Percentiles rank a stretch among this genome's conserved stretches.
Evolutionary conservation across 169 alveolate genomes (phyloP).

Genomic region (Theileria annulata): DNA sequence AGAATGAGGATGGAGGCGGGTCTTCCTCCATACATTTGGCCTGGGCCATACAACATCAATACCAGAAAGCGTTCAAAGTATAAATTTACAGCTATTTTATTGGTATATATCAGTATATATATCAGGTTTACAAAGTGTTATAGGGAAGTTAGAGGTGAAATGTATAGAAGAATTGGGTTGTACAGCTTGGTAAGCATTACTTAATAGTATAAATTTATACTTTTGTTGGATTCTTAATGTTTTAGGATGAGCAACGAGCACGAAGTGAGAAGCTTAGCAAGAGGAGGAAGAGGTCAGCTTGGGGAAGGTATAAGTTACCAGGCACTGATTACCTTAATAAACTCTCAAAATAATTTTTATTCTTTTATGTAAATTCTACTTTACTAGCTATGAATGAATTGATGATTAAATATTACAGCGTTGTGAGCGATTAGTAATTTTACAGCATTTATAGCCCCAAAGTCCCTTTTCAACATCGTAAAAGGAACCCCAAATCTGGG

Average conservation of each 20-base stretch:
- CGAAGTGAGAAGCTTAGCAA: conserved; percentile 66
- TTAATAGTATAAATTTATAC: background rate
- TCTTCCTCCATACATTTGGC: conserved; percentile 68
- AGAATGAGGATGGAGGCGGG: conserved; percentile 62
- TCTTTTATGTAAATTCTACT: no score
- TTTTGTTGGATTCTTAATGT: background rate
- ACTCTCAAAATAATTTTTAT: background rate
- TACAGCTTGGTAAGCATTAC: conserved; percentile 63
- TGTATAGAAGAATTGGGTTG: conserved; percentile 51
- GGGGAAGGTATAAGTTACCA: conserved; percentile 72
- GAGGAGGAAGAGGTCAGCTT: conserved; percentile 55
- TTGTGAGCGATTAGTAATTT: conserved; percentile 28
- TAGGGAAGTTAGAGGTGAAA: conserved; percentile 66
- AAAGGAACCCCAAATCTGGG: conserved; percentile 86
- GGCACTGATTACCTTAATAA: conserved; percentile 44
- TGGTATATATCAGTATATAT: background rate
- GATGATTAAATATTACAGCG: background rate
- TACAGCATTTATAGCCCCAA: conserved; percentile 90
- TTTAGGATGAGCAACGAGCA: conserved; percentile 71
- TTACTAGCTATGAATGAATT: background rate
- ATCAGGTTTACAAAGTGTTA: background rate
- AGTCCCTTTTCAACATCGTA: conserved; percentile 73
- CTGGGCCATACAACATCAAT: conserved; percentile 63
- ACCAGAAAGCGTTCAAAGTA: conserved; percentile 58
- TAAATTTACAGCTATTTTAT: background rate